These are phyloP conservation scores for Rhodotorula toruloides DNA, from an alignment of 768 basidiomycete genomes.

Conservation along the genomic window DNA sequence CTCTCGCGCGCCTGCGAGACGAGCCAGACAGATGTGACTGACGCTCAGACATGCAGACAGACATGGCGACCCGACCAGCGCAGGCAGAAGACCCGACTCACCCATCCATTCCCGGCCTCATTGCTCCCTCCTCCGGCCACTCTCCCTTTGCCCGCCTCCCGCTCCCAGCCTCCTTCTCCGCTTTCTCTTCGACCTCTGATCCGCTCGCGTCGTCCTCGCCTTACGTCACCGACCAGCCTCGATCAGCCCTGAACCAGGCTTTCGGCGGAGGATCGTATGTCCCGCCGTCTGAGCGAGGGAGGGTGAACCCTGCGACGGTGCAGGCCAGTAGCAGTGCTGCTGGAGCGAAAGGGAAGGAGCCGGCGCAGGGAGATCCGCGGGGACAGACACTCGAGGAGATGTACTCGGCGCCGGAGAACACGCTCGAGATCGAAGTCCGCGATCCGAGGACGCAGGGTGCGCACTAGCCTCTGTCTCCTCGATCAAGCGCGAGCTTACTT, in stretches of 20 bases:
- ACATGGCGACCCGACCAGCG: too few relatives aligned
- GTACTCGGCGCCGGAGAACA: constrained; percentile 95
- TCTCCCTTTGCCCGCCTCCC: constrained; percentile 30
- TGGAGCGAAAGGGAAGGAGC: not conserved
- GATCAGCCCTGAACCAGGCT: constrained; percentile 6
- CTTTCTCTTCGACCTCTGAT: not conserved
- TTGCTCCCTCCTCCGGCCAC: constrained; percentile 35
- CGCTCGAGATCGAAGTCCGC: constrained; percentile 92
- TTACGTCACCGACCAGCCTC: constrained; percentile 36
- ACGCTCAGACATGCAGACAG: too few relatives aligned
- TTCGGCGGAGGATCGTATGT: constrained; percentile 17
- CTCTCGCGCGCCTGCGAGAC: too few relatives aligned
- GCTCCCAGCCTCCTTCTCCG: constrained; percentile 29
- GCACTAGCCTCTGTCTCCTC: constrained; percentile 31
- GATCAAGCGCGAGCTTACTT: not conserved
- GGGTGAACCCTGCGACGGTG: too few relatives aligned
- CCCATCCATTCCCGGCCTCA: constrained; percentile 9
- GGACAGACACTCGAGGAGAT: constrained; percentile 76
- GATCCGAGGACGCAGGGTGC: constrained; percentile 95
- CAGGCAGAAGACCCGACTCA: constrained; percentile 2
- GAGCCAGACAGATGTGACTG: too few relatives aligned
- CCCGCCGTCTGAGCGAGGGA: not conserved
- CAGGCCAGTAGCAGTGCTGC: not conserved
- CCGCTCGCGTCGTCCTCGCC: constrained; percentile 11
- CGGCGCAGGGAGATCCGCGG: not conserved